Base-by-base conservation (phyloP, 176 grass and related monocot genomes). In the Chloris gayana region DNA sequence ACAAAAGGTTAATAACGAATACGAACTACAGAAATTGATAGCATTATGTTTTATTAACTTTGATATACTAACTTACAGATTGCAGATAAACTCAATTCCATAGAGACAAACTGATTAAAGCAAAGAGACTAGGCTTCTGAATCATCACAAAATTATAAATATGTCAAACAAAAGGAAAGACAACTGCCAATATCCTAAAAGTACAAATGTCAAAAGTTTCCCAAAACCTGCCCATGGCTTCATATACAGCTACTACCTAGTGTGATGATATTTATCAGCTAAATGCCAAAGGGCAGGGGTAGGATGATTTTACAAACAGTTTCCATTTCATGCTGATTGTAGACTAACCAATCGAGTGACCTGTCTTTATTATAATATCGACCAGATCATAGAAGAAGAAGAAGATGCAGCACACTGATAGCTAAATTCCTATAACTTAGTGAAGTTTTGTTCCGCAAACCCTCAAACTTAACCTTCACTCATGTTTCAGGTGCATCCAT, bases 231-330 rank as follows among this genome's bases (percentile, higher is more conserved):
- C 21, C 21, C 35, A 57, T 63, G 17, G 56, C 53, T 78, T 45
- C 31, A 78, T 30, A 41, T 56, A 77, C 58, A 77, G n/a, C n/a
- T n/a, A n/a, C n/a, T 70, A 19, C 47, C 14, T 12, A 81, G 39
- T 47, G 38, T 56, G 14, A 24, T 3, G 0, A 9, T 45, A 59
- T 21, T 14, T 64, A 29, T 67, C 22, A 21, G 34, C 25, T 53
- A 79, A 33, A 66, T 66, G 45, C 24, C 25, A 13, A 73, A 1
- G 14, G 12, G 5, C 1, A 15, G 2, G 45, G 18, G 33, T 46
- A 58, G 25, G 71, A 13, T 4, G 22, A 64, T 24, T 61, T 38
- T 31, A 78, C 30, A 70, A 51, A 11, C 31, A 29, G 51, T 30
- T 64, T 22, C 0, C 64, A 29, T 69, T 79, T 79, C 12, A 79